Percentiles rank a stretch among this genome's conserved stretches.
Conservation (phyloP, 306 rosid genomes). For the Vigna angularis region DNA sequence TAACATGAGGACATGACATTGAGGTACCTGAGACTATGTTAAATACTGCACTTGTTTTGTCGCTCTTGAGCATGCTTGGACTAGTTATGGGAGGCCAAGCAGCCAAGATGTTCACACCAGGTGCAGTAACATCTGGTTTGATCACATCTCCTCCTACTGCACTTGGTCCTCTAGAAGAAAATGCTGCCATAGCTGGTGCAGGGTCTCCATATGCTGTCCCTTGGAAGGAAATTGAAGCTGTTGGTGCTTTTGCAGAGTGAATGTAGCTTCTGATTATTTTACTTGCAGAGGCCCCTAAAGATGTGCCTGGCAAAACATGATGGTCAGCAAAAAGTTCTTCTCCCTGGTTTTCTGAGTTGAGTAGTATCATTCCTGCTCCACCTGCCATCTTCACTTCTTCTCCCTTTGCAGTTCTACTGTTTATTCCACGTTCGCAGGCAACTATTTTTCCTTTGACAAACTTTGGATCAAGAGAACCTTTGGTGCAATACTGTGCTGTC, state of each 20-base stretch:
- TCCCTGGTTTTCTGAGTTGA: constrained; percentile 55
- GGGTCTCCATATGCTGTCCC: constrained; percentile 60
- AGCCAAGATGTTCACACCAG: constrained; percentile 74
- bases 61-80: constrained; percentile 54
- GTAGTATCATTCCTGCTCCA: constrained; percentile 64
- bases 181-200: constrained; percentile 68
- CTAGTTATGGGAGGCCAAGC: constrained; percentile 66
- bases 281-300: constrained; percentile 61
- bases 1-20: constrained; percentile 79
- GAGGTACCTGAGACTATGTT: constrained; percentile 75
- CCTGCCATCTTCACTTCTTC: constrained; percentile 65
- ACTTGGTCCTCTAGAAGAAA: constrained; percentile 76
- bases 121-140: constrained; percentile 76
- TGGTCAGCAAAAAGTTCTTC: constrained; percentile 71
- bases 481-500: constrained; percentile 50
- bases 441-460: constrained; percentile 63
- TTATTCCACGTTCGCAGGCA: constrained; percentile 60
- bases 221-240: constrained; percentile 54
- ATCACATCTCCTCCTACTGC: constrained; percentile 55
- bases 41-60: constrained; percentile 58
- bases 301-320: constrained; percentile 62
- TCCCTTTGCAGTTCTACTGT: constrained; percentile 53
- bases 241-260: constrained; percentile 39
- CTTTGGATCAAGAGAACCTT: constrained; percentile 52
- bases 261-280: constrained; percentile 46